phyloP scores from a whole-genome alignment of 73 alveolate species.

The Paramecium biaurelia region DNA sequence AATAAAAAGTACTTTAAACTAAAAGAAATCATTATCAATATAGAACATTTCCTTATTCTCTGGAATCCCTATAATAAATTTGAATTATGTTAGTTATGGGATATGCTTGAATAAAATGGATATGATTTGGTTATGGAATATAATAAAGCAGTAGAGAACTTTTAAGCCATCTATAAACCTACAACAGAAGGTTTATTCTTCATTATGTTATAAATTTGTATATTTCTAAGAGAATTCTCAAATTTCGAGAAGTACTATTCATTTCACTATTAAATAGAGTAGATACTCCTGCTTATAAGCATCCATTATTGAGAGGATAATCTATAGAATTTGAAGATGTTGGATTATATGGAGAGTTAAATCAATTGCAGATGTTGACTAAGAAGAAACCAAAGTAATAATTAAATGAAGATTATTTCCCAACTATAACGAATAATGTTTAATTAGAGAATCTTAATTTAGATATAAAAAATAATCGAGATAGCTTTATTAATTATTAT shows the following conservation, averaged over 20 bases:
- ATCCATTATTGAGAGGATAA: conserved; percentile 31
- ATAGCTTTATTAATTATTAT: neutral
- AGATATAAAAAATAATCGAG: neutral
- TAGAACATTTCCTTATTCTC: neutral
- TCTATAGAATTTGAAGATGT: conserved; percentile 23
- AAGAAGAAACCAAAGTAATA: neutral
- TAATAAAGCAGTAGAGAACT: conserved; percentile 13
- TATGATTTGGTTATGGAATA: conserved; percentile 42
- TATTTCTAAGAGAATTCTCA: conserved; percentile 24
- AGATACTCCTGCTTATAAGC: conserved; percentile 3
- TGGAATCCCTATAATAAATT: conserved; percentile 42
- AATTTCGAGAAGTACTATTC: neutral
- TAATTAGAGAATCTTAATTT: conserved; percentile 1
- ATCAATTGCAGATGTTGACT: neutral
- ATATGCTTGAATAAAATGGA: conserved; percentile 30
- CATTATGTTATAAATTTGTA: conserved; percentile 30
- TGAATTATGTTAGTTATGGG: conserved; percentile 29
- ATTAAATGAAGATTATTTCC: neutral
- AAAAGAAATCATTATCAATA: neutral
- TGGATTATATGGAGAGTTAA: conserved; percentile 4
- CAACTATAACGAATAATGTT: neutral
- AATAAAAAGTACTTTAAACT: neutral
- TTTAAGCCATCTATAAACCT: neutral
- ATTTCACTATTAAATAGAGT: neutral
- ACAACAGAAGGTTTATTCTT: neutral